Evolutionary conservation across 257 asterid genomes (phyloP), one percentile per base, ranked within the genome.

Genomic region (Solanum dulcamara): DNA sequence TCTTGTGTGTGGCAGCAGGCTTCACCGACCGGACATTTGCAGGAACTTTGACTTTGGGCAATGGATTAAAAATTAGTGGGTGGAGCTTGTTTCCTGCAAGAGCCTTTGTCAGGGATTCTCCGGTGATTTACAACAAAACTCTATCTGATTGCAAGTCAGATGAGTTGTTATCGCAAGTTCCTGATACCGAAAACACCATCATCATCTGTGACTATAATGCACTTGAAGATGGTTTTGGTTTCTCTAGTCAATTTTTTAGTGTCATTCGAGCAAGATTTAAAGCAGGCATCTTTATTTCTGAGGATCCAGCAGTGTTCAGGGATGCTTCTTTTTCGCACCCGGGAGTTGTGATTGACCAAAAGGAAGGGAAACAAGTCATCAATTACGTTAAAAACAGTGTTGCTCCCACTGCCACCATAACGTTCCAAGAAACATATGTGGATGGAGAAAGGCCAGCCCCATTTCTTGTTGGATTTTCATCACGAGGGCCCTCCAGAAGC

Each of bases 331-430:
- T 83, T 66, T 2, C 80, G 38, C 2, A 42, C 5, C 81, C 66
- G 9, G 85, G 85, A 62, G 80, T 64, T 3, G 59, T 83, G 32
- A 83, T 83, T 50, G 30, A 50, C 35, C 9, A 35, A 32, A 83
- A 83, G 59, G 32, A 83, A 66, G 85, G 85, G 22, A 83, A 66
- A 30, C 8, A 83, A 83, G 85, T 83, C 55, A 83, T 83, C 81
- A 66, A 44, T 26, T 83, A 83, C 66, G 80, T 26, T 35, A 83
- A 83, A 83, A 40, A 11, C 33, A 71, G 80, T n/a, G 59, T 42
- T 42, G 3, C 38, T 64, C 80, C 85, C 55, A 42, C 64, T 2
- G 85, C 80, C 24, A 64, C 80, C 14, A 64, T 83, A 8, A 83
- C 48, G 33, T 83, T 83, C 66, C 85, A 83, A 35, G 80, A 83